Conservation (phyloP, 345 rosid species). For the Alliaria petiolata region DNA sequence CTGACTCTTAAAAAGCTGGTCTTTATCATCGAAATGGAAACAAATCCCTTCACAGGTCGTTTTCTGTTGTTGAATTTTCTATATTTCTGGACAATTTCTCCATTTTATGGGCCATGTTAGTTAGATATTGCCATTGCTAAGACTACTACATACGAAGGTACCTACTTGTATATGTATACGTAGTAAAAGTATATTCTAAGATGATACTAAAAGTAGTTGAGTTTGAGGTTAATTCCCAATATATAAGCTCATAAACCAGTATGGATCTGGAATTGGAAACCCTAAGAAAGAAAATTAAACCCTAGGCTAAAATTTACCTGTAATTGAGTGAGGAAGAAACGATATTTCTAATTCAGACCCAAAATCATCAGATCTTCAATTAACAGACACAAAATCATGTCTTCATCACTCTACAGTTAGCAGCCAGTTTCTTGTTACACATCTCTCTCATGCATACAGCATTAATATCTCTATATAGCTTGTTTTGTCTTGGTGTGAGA, state of each 20-base stretch:
- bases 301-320: constrained; percentile 5
- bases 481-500: not conserved
- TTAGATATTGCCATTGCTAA: not conserved
- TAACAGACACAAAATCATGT: constrained; percentile 4
- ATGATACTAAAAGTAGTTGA: constrained; percentile 25
- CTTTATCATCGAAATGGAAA: constrained; percentile 9
- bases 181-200: not conserved
- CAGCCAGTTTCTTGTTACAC: not conserved
- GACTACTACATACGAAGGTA: constrained; percentile 6
- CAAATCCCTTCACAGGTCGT: constrained; percentile 7
- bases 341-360: not conserved
- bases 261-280: constrained; percentile 22
- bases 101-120: constrained; percentile 1
- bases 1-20: not conserved
- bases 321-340: not conserved
- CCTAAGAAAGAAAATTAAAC: not conserved
- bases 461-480: constrained; percentile 2
- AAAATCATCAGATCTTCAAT: constrained; percentile 11
- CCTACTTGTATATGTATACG: constrained; percentile 7
- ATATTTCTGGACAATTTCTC: not conserved
- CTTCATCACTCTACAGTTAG: constrained; percentile 20
- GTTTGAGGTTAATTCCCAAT: constrained; percentile 1
- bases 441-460: not conserved
- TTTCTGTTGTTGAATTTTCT: not conserved
- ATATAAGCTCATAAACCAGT: constrained; percentile 1